Base-by-base conservation (phyloP, 306 rosid species). In the Sicyos baderoa region DNA sequence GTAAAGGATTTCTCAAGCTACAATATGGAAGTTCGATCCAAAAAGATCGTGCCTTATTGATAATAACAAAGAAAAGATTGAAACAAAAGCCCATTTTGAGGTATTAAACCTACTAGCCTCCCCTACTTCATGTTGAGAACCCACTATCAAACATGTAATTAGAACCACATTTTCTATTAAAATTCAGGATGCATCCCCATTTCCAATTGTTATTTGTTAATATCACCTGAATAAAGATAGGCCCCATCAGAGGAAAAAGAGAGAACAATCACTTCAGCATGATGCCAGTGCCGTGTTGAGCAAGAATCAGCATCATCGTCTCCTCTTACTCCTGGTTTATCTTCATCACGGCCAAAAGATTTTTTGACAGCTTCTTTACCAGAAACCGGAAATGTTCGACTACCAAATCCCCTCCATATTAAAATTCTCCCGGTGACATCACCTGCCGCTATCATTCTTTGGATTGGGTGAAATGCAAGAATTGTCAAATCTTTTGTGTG, bases 261-360 rank as follows among this genome's bases (percentile, higher is more conserved):
- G 40, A 93, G 83, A 48, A 78, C 80, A 68, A 65, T 84, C 44
- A 93, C 93, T 74, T 75, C 84, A 44, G 80, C 49, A 68, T 91
- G 79, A 75, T 93, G 99, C 99, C 99, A 93, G 77, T 93, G 99
- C 96, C 96, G 80, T 14, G 90, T 88, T 54, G 87, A 71, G 80
- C 96, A 86, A 71, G 91, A 85, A 76, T 90, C 88, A 72, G 97
- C 96, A 82, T 93, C 90, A 52, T 90, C 96, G 73, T 85, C 78
- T 35, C 76, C 83, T 84, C 95, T 93, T 72, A 88, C 88, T 68
- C 95, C 99, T 67, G 88, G 86, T 64, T 79, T 88, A 50, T 75
- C 89, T 56, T 81, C 86, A 51, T 75, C 81, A 59, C 75, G 75
- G 23, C 77, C 57, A 42, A 45, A 64, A 40, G 79, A 72, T 72